Evolutionary conservation across 2,329 filamentous ascomycete genomes (phyloP).

Genomic region (Botryotinia narcissicola): DNA sequence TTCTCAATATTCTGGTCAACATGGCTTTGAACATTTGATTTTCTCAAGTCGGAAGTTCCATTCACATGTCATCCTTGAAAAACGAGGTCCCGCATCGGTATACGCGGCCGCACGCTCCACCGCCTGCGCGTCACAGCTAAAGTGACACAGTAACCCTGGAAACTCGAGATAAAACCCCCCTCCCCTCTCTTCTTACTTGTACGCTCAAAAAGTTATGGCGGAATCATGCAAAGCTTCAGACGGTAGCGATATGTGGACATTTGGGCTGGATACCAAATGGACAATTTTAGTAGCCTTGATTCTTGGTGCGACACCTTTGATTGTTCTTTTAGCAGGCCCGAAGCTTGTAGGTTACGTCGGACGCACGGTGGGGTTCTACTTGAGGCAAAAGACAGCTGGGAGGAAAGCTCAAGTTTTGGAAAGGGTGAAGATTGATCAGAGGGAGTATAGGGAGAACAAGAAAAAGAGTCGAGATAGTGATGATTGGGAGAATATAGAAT

Average conservation of each 20-base stretch:
- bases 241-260: constrained; percentile 33
- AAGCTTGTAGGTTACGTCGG: constrained; percentile 37
- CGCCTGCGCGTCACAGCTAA: constrained; percentile 18
- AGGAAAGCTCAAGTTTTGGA: constrained; percentile 57
- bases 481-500: constrained; percentile 70
- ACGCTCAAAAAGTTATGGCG: constrained; percentile 28
- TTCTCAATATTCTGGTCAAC: neutral
- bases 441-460: constrained; percentile 24
- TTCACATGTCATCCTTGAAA: constrained; percentile 17
- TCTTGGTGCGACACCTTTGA: constrained; percentile 38
- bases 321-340: constrained; percentile 32
- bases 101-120: constrained; percentile 15
- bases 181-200: constrained; percentile 1
- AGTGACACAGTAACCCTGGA: constrained; percentile 22
- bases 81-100: constrained; percentile 3
- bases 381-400: constrained; percentile 62
- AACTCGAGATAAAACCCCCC: constrained; percentile 5
- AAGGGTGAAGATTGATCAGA: constrained; percentile 45
- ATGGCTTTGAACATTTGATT: constrained; percentile 8
- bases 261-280: constrained; percentile 37
- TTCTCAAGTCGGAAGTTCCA: neutral
- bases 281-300: constrained; percentile 35
- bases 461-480: constrained; percentile 48
- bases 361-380: constrained; percentile 54
- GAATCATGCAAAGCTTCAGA: constrained; percentile 37